Percentiles rank a stretch among this genome's conserved stretches.
Conservation (phyloP, 768 basidiomycete species). For the Leucocoprinus leucothites region DNA sequence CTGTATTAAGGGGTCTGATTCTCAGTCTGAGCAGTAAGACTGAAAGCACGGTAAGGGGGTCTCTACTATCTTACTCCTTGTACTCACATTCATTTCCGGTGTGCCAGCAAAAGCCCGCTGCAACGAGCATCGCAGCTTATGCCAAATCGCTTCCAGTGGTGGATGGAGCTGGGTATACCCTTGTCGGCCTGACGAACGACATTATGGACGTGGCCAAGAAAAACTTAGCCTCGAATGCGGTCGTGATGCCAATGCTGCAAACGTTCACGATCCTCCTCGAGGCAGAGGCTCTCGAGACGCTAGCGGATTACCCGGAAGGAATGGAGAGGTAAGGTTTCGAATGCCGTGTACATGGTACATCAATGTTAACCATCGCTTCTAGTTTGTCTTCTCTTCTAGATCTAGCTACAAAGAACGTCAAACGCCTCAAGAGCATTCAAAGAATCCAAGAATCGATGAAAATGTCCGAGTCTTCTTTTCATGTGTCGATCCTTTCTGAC, state of each 20-base stretch:
- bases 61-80: constrained; percentile 24
- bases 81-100: constrained; percentile 13
- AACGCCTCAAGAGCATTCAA: constrained; percentile 77
- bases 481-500: not conserved
- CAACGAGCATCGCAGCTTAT: constrained; percentile 58
- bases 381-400: constrained; percentile 56
- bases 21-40: constrained; percentile 83
- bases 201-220: constrained; percentile 51
- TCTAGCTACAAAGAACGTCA: constrained; percentile 59
- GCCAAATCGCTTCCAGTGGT: constrained; percentile 47
- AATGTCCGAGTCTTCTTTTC: constrained; percentile 49
- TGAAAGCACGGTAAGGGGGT: constrained; percentile 62
- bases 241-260: constrained; percentile 82
- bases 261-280: constrained; percentile 74
- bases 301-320: constrained; percentile 46
- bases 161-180: constrained; percentile 36
- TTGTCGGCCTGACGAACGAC: constrained; percentile 52
- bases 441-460: constrained; percentile 81
- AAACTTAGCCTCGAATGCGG: constrained; percentile 58
- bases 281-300: constrained; percentile 51
- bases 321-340: constrained; percentile 44
- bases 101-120: constrained; percentile 64
- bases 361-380: constrained; percentile 25
- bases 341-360: constrained; percentile 39
- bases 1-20: constrained; percentile 68